Evolutionary conservation across 2,329 filamentous ascomycete genomes (phyloP), one percentile per base, ranked within the genome.

Genomic region (Pestalotiopsis sp.): DNA sequence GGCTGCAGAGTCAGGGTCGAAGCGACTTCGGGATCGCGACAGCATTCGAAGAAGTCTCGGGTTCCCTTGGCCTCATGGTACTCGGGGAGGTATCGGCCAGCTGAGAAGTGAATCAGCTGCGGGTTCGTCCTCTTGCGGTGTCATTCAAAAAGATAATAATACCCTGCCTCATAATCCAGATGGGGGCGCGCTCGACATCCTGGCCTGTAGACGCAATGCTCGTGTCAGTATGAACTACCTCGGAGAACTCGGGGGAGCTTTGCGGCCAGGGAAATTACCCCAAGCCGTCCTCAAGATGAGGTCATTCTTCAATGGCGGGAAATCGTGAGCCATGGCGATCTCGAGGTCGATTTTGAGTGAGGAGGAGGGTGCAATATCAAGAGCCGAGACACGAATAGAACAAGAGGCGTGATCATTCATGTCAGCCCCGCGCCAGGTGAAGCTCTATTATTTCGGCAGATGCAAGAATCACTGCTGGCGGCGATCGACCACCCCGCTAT

Each of bases 111-210:
- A 35, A 63, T 59, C 58, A 64, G 59, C 35, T n/a, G 48, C 65
- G 13, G 35, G 62, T 65, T n/a, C 10, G 62, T 63, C 66, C 55
- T n/a, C 6, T 48, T 11, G 44, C 4, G 30, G 61, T 30, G 35
- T 66, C 7, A 52, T 52, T 35, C 3, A 22, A 52, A 3, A 57
- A 74, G n/a, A n/a, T n/a, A n/a, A n/a, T n/a, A 80, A 80, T 85
- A 95, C 94, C 94, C 89, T 99, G 96, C 81, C 96, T 92, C 96
- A 99, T 99, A 79, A 99, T 94, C 96, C 96, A 99, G 85, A 97
- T 93, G 68, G 96, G 96, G 70, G 96, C 92, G 71, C 96, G 90
- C 81, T 98, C 94, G 72, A 98, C 93, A 79, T 90, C 90, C 82
- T 98, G 88, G 79, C 95, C 94, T 97, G 76, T 66, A 71, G 52